These are phyloP conservation scores for Aspergillus oerlinghausenensis DNA, from an alignment of 2,329 filamentous ascomycete species.

Conservation along the genomic window DNA sequence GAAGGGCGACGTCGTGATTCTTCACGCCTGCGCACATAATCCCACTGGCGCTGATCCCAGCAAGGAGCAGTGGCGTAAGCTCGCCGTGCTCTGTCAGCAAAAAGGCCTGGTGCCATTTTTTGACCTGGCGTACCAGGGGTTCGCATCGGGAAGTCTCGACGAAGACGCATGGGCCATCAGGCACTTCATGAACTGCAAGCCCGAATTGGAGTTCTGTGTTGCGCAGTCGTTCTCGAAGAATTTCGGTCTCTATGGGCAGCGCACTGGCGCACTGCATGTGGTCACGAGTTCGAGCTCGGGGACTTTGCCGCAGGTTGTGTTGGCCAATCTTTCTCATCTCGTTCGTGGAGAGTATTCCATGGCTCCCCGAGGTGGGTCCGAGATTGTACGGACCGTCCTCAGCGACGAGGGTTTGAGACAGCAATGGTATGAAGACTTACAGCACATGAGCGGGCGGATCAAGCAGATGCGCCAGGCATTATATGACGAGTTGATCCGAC, in stretches of 20 bases:
- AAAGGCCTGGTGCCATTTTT: conserved; percentile 81
- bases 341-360: conserved; percentile 72
- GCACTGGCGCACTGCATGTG: not conserved
- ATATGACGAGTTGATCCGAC: conserved; percentile 50
- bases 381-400: conserved; percentile 74
- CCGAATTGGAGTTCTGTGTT: conserved; percentile 65
- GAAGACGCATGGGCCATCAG: conserved; percentile 25
- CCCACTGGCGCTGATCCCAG: conserved; percentile 93
- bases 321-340: conserved; percentile 35
- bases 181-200: conserved; percentile 46
- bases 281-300: conserved; percentile 49
- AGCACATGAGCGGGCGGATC: conserved; percentile 88
- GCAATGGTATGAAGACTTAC: conserved; percentile 85
- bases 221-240: conserved; percentile 58
- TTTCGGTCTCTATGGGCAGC: conserved; percentile 27
- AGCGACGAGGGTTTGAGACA: conserved; percentile 71
- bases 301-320: conserved; percentile 72
- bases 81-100: conserved; percentile 67
- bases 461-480: conserved; percentile 79
- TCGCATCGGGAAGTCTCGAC: conserved; percentile 24
- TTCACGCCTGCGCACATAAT: conserved; percentile 95
- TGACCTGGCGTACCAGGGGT: conserved; percentile 26
- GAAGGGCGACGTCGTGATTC: conserved; percentile 73
- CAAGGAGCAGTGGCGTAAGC: conserved; percentile 82
- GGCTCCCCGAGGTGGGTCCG: conserved; percentile 85